Base-by-base conservation (phyloP, 345 rosid genomes). In the rapeseed (Brassica napus) region DNA sequence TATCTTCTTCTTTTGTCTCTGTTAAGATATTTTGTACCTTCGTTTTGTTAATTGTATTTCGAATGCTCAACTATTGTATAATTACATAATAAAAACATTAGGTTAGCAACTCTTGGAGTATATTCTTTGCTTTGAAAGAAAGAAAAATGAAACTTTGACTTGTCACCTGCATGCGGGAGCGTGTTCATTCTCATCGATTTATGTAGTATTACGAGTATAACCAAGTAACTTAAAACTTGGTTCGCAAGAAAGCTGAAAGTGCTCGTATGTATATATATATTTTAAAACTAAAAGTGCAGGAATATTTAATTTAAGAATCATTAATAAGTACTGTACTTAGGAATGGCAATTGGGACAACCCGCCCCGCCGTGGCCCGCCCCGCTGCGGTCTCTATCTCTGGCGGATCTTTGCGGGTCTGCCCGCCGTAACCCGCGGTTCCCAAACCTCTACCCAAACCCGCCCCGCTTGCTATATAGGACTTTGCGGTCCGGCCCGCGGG, bases 51-150 rank as follows among this genome's bases (percentile, higher is more conserved):
- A 14, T 8, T 34, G 24, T 47, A n/a, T 39, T 62, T 15, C 14
- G 3, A 54, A 54, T 54, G 59, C 16, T 49, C 15, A 65, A 32
- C 35, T 66, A 65, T 9, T 34, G 12, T n/a, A 35, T 65, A 26
- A 1, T 42, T 65, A 8, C 28, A 26, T 58, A 23, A 21, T 73
- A 8, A 34, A 44, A 15, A 28, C 30, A 10, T 61, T 26, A 24
- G 75, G 34, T 70, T 23, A 71, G 31, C 18, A 18, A 8, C 69
- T 65, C 15, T 64, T 4, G 14, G 65, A 30, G 65, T 1, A 74
- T 65, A 74, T 74, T 34, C 18, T 57, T 67, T 67, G 58, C 78
- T n/a, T 75, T 52, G 54, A 34, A 54, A 16, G 26, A 52, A 49
- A 24, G 72, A 66, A 21, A 35, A 2, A 8, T 69, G 62, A 60